phyloP scores from a whole-genome alignment of 2,329 filamentous ascomycete species.

The Aspergillus sp. region DNA sequence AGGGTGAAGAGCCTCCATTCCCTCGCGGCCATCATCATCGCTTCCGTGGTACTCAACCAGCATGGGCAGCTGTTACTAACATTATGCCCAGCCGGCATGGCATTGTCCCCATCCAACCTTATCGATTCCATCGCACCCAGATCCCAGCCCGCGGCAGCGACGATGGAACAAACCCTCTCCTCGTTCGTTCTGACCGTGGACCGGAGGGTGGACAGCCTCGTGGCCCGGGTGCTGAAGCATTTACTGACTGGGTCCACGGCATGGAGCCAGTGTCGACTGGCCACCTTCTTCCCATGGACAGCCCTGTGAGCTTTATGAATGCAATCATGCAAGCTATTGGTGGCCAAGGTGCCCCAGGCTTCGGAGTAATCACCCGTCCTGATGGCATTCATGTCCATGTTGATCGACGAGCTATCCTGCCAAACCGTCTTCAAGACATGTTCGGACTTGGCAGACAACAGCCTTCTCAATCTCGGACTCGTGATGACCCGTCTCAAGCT shows the following conservation, averaged over 20 bases:
- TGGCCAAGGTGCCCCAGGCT: conserved; percentile 42
- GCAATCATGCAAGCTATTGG: conserved; percentile 57
- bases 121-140: conserved; percentile 45
- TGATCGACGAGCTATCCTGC: conserved; percentile 50
- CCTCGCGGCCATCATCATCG: conserved; percentile 50
- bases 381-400: conserved; percentile 57
- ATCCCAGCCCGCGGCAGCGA: conserved; percentile 60
- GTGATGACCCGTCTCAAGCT: conserved; percentile 62
- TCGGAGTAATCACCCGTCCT: conserved; percentile 44
- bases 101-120: conserved; percentile 40
- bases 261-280: conserved; percentile 48
- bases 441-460: conserved; percentile 35
- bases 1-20: conserved; percentile 51
- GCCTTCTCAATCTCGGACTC: conserved; percentile 33
- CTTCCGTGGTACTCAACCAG: conserved; percentile 57
- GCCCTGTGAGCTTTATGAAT: conserved; percentile 57
- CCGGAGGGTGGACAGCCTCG: conserved; percentile 37
- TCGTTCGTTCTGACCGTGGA: conserved; percentile 60
- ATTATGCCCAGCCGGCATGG: conserved; percentile 54
- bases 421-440: conserved; percentile 55
- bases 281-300: conserved; percentile 47
- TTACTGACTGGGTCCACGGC: conserved; percentile 54
- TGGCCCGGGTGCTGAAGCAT: conserved; percentile 38
- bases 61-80: conserved; percentile 63
- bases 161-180: conserved; percentile 82